Evolutionary conservation across 352 stramenopile genomes (phyloP).

Genomic region (Globisporangium parvum): DNA sequence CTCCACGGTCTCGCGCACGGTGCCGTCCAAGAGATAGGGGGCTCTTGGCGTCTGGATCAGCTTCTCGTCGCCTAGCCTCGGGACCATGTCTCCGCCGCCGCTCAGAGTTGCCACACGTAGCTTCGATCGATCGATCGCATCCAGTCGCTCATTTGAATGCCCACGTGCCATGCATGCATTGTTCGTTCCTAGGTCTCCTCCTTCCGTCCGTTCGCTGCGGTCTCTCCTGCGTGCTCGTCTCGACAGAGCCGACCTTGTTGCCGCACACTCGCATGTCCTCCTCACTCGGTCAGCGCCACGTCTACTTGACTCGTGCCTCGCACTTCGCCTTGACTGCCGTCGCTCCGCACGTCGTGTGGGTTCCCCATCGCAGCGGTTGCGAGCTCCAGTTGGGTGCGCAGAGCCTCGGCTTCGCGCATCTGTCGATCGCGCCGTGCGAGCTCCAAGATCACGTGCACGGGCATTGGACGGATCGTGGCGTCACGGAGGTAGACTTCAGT

Average conservation of each 20-base stretch:
- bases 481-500: constrained; percentile 56
- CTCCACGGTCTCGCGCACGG: constrained; percentile 96
- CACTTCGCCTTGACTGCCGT: not conserved
- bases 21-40: constrained; percentile 54
- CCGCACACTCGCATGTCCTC: too few relatives aligned
- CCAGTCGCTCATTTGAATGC: too few relatives aligned
- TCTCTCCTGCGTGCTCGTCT: too few relatives aligned
- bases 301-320: constrained; percentile 8
- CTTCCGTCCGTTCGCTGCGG: too few relatives aligned
- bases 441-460: constrained; percentile 51
- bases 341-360: not conserved
- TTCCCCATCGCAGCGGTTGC: constrained; percentile 16
- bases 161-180: too few relatives aligned
- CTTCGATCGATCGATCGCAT: too few relatives aligned
- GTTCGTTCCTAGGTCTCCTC: too few relatives aligned
- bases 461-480: constrained; percentile 34
- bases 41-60: too few relatives aligned
- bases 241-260: too few relatives aligned
- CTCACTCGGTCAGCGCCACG: constrained; percentile 1
- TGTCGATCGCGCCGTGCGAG: constrained; percentile 43
- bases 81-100: too few relatives aligned
- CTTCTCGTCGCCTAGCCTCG: too few relatives aligned
- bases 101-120: too few relatives aligned
- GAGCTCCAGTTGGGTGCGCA: constrained; percentile 36
- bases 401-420: constrained; percentile 24